Percentiles rank a stretch among this genome's conserved stretches.
Evolutionary conservation across 139 green algal species (phyloP).

Genomic region (Pleodorina starrii): DNA sequence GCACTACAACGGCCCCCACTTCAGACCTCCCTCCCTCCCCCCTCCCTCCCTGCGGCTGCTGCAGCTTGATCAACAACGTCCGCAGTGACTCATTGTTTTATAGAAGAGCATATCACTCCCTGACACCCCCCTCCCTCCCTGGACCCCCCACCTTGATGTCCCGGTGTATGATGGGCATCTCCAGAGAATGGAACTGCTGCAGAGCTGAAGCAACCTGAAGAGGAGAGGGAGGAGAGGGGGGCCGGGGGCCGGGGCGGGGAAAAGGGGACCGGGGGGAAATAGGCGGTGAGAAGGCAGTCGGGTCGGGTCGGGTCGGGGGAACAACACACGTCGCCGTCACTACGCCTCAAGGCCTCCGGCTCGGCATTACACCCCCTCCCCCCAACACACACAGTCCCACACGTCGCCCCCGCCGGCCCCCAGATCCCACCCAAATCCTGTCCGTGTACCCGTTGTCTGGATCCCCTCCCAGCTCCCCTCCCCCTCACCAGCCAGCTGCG

Average conservation of each 20-base stretch:
- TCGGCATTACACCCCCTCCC: background rate
- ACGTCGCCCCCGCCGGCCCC: background rate
- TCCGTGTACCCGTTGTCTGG: background rate
- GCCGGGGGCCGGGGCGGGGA: background rate
- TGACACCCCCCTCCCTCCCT: background rate
- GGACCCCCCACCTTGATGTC: constrained; percentile 11
- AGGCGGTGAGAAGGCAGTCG: background rate
- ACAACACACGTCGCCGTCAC: too few species aligned
- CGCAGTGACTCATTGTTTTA: too few species aligned
- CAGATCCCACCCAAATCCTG: background rate
- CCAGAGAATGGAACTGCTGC: constrained; percentile 3
- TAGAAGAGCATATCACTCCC: too few species aligned
- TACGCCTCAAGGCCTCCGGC: background rate
- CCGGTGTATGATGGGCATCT: constrained; percentile 39
- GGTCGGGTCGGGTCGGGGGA: background rate
- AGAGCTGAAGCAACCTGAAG: constrained; percentile 25
- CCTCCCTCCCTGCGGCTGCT: background rate
- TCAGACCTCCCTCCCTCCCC: background rate
- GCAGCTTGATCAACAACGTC: background rate
- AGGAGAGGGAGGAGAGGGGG: background rate
- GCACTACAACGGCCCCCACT: too few species aligned
- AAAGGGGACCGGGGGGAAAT: background rate
- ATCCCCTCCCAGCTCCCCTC: background rate
- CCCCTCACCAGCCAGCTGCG: background rate
- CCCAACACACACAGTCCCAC: background rate